Base-by-base conservation (phyloP, 305 asterid species). In the Solanum hybrid region DNA sequence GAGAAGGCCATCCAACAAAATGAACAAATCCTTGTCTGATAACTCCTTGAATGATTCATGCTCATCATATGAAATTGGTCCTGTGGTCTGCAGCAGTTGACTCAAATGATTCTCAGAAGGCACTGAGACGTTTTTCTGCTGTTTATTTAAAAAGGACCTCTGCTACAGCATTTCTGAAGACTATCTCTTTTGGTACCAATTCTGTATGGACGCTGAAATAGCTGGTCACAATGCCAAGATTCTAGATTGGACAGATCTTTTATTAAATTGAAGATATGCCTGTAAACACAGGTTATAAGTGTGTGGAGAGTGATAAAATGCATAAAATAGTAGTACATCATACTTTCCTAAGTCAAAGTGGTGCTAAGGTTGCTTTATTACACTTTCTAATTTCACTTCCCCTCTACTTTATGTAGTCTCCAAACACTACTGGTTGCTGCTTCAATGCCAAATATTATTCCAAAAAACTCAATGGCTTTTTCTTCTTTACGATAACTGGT, bases 31-130 rank as follows among this genome's bases (percentile, higher is more conserved):
- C 75, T 29, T 27, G 87, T 83, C 87, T 45, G 38, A 41, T 83
- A 29, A 45, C 41, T 45, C 41, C 76, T 84, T 84, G 29, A 83
- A 5, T 84, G 29, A 51, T 84, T 84, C 41, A 51, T 84, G 88
- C 41, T 84, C 88, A 84, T 57, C 76, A 31, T 84, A 31, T 51
- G 88, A 51, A 70, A 51, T 84, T 84, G 76, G 75, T 84, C 88
- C 39, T 29, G 39, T 84, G 39, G 75, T 82, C 72, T 41, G 73
- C 73, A 83, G 38, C 61, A 80, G 34, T 82, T 10, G 76, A 51
- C 41, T 84, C 7, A 84, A 41, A 10, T 51, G 20, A 84, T 51
- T 31, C 39, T 45, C 41, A 17, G 76, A 51, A 84, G 76, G 31
- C 88, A 29, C 37, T 51, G 88, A 51, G 29, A 84, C 20, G 1